Evolutionary conservation across 768 basidiomycete genomes (phyloP).

Genomic region (Agrocybe pediades): DNA sequence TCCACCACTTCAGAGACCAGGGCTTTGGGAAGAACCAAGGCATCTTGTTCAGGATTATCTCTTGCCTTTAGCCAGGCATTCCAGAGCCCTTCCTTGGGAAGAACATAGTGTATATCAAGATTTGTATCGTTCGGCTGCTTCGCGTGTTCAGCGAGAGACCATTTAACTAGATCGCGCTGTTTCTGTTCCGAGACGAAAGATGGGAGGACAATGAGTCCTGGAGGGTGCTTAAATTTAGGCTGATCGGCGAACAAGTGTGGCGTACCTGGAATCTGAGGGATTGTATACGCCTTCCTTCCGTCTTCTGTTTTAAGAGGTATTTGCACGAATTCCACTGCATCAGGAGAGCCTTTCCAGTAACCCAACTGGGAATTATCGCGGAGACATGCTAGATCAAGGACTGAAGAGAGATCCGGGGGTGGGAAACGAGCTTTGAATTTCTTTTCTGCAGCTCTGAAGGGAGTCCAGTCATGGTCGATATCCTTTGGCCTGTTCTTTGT

Average conservation of each 20-base stretch:
- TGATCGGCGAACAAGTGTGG: constrained; percentile 4
- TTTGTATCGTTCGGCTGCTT: constrained; percentile 84
- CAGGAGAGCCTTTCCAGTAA: constrained; percentile 47
- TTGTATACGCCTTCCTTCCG: constrained; percentile 38
- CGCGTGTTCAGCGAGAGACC: constrained; percentile 79
- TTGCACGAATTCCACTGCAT: constrained; percentile 34
- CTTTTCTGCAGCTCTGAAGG: constrained; percentile 80
- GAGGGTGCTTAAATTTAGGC: background rate
- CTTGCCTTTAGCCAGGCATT: constrained; percentile 46
- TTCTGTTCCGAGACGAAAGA: constrained; percentile 60
- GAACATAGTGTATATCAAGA: constrained; percentile 81
- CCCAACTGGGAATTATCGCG: constrained; percentile 48
- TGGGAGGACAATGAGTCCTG: constrained; percentile 88
- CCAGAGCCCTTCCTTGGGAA: constrained; percentile 84
- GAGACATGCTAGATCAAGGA: constrained; percentile 66
- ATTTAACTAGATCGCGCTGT: constrained; percentile 70
- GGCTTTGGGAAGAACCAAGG: constrained; percentile 48
- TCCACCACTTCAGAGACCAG: constrained; percentile 21
- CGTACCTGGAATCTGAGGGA: constrained; percentile 63
- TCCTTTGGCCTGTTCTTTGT: constrained; percentile 52
- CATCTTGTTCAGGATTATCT: constrained; percentile 30
- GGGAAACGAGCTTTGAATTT: constrained; percentile 79
- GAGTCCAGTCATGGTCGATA: constrained; percentile 61
- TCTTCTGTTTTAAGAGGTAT: constrained; percentile 26
- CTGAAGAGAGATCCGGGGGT: constrained; percentile 68